Base-by-base conservation (phyloP, 1,139 yeast species). In the Magnusiomyces tetraspermus region DNA sequence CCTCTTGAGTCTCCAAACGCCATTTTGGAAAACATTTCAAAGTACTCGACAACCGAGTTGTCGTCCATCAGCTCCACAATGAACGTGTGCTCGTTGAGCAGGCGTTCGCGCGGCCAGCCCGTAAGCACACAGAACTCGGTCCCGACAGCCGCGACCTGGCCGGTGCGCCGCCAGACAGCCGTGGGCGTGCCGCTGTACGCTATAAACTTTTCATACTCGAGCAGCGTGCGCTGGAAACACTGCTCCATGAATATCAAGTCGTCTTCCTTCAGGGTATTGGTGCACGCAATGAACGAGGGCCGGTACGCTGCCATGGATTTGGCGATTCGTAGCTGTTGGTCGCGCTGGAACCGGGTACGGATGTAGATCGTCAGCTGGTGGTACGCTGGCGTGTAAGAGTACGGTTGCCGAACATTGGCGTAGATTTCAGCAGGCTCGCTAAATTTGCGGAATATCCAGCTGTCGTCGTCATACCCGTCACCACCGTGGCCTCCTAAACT, bases 1-100 rank as follows among this genome's bases (percentile, higher is more conserved):
- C 96, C 97, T 54, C 87, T 74, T 56, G 89, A 87, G 64, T 90
- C 97, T 30, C 95, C 96, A 71, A 88, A 90, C 2, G 97, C 96
- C 52, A 90, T 84, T 55, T 82, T 79, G 61, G 85, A 80, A 64
- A 90, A 90, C 37, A 88, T 73, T 64, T 86, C 87, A 70, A 90
- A 90, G 66, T 90, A 90, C 61, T 87, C 94, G 52, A 88, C 76
- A 44, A 88, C 96, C 19, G 90, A 82, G 55, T 79, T 76, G 67
- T 89, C 96, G 66, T 90, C 97, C 75, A 90, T 77, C 43, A 90
- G 73, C 65, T 90, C 97, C 23, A 90, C 96, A 24, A 89, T 85
- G 63, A 90, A 88, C 11, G 87, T 83, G 42, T 65, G 61, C 47
- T 63, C 61, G 38, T 59, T 58, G 51, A 89, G 67, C 33, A 89